Evolutionary conservation across 768 basidiomycete species (phyloP), one percentile per base, ranked within the genome.

Genomic region (Mycena maculata): DNA sequence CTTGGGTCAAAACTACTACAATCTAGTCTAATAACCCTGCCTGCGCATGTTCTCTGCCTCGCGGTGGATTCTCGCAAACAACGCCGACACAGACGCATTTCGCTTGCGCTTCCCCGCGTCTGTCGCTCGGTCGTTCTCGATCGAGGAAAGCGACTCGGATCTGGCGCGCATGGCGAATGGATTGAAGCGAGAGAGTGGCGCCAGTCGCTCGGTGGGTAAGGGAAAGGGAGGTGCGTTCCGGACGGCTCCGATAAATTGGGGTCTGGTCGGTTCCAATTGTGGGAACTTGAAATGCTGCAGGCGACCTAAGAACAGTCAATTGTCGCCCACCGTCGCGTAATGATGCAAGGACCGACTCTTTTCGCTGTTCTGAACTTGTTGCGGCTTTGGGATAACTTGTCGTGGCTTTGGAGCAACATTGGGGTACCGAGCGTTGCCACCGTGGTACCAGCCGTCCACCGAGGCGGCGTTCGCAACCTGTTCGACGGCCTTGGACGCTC

Each of bases 141-240:
- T 47, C 31, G 76, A 72, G 9, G 77, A 75, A 36, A 76, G 60
- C 4, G 77, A 76, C 57, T 78, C 76, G 15, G 77, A 75, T 4
- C 76, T 69, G 31, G 69, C 54, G 41, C 76, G 44, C 41, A 63
- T n/a, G n/a, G n/a, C 60, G 64, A 71, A 76, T 1, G 77, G 77
- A 57, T 75, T 71, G 66, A 71, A 78, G 2, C 72, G 73, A 16
- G 73, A 63, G 11, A 78, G 66, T 1, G 77, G 76, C 1, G 74
- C 70, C 6, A 76, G 60, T 38, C 69, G 71, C 60, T 65, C 70
- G 15, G 69, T 55, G 10, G 67, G 52, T 5, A 49, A 53, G 1
- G 54, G 47, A 13, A 49, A 12, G 8, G 58, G 45, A 36, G 57
- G 42, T 4, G 50, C 25, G 42, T 36, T 18, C n/a, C 45, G 54